These are phyloP conservation scores for Phanerodontia chrysosporium DNA, from an alignment of 768 basidiomycete species.

Conservation along the genomic window DNA sequence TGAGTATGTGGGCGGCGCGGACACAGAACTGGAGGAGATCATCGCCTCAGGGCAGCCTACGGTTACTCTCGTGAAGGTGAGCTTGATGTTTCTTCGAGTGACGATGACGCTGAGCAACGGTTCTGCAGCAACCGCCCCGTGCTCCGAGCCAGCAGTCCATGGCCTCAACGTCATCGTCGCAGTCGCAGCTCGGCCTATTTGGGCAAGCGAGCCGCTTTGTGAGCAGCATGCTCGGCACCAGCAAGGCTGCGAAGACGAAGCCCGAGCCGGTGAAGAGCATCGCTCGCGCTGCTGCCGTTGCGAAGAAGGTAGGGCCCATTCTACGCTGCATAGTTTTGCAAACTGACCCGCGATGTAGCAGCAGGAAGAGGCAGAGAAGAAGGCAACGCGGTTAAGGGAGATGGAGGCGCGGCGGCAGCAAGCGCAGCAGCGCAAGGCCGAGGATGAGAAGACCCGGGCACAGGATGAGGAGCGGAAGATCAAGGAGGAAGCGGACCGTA, in stretches of 20 bases:
- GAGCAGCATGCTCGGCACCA: constrained; percentile 58
- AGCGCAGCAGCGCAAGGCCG: constrained; percentile 67
- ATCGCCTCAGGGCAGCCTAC: constrained; percentile 36
- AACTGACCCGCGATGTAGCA: constrained; percentile 46
- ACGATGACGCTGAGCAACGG: not conserved
- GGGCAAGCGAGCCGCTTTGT: constrained; percentile 68
- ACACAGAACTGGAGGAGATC: constrained; percentile 37
- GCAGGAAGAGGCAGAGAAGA: constrained; percentile 85
- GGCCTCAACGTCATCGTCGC: constrained; percentile 27
- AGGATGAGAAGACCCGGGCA: constrained; percentile 64
- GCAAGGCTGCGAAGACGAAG: constrained; percentile 67
- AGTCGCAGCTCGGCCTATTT: constrained; percentile 57
- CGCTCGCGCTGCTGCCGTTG: constrained; percentile 76
- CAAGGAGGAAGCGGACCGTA: constrained; percentile 70
- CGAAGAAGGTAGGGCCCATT: constrained; percentile 70
- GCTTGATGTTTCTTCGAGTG: constrained; percentile 10
- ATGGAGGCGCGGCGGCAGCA: constrained; percentile 80
- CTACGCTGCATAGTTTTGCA: constrained; percentile 4
- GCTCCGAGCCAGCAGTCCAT: constrained; percentile 56
- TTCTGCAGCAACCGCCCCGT: constrained; percentile 26
- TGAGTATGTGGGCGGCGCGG: constrained; percentile 30
- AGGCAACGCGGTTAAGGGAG: constrained; percentile 66
- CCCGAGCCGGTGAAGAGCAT: constrained; percentile 68
- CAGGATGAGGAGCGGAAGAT: constrained; percentile 67
- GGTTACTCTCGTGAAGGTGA: constrained; percentile 29